Evolutionary conservation across 2,329 filamentous ascomycete species (phyloP).

Genomic region (Botrytis elliptica): DNA sequence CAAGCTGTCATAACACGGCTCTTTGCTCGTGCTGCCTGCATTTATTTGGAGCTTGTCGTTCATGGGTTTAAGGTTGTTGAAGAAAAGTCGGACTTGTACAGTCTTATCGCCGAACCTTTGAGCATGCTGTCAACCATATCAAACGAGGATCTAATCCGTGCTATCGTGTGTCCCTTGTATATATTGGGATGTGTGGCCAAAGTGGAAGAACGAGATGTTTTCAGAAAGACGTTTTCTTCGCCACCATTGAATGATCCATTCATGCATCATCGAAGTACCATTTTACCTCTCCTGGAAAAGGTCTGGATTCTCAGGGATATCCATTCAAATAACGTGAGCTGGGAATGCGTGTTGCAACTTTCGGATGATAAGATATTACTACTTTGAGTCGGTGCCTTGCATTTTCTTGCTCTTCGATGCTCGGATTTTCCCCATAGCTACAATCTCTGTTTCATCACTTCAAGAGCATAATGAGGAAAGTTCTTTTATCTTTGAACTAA

Average conservation of each 20-base stretch:
- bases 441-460: too few relatives aligned
- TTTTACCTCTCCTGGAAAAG: constrained; percentile 34
- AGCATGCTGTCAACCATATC: constrained; percentile 28
- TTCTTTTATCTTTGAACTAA: too few relatives aligned
- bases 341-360: constrained; percentile 10
- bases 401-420: background rate
- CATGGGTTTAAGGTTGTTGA: constrained; percentile 28
- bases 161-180: constrained; percentile 33
- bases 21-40: constrained; percentile 30
- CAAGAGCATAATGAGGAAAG: too few relatives aligned
- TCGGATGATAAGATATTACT: constrained; percentile 10
- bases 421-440: background rate
- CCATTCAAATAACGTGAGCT: constrained; percentile 11
- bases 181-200: constrained; percentile 32
- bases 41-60: constrained; percentile 35
- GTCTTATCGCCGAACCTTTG: constrained; percentile 28
- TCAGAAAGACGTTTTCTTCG: constrained; percentile 32
- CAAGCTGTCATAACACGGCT: constrained; percentile 29
- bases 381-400: background rate
- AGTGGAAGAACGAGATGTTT: constrained; percentile 30
- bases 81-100: constrained; percentile 19
- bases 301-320: constrained; percentile 29
- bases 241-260: constrained; percentile 32
- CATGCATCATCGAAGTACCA: constrained; percentile 32
- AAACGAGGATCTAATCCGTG: constrained; percentile 25